phyloP scores from a whole-genome alignment of 768 basidiomycete species.

The Xerocomellus dryophilus region DNA sequence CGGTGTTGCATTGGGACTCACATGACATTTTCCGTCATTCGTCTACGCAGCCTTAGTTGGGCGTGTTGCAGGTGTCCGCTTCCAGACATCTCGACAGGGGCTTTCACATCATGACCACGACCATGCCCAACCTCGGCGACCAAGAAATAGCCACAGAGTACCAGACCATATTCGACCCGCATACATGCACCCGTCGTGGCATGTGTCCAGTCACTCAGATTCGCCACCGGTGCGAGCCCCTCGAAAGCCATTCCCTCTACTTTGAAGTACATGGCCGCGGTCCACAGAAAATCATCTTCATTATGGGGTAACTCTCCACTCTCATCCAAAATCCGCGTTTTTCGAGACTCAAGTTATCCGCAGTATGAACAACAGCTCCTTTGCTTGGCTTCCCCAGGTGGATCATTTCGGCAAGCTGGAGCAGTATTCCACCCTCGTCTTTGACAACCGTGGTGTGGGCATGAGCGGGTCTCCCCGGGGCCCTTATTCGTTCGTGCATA shows the following conservation, averaged over 20 bases:
- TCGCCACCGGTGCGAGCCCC: constrained; percentile 42
- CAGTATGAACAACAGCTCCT: constrained; percentile 61
- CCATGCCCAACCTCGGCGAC: constrained; percentile 7
- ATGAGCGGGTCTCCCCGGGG: constrained; percentile 68
- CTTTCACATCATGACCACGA: not conserved
- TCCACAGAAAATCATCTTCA: constrained; percentile 62
- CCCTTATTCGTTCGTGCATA: constrained; percentile 63
- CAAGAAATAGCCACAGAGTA: constrained; percentile 20
- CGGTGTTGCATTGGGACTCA: too few relatives aligned
- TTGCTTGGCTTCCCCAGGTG: constrained; percentile 65
- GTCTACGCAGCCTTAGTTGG: too few relatives aligned
- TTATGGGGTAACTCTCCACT: constrained; percentile 59
- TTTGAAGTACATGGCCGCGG: constrained; percentile 75
- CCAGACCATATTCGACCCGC: constrained; percentile 52
- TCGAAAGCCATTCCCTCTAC: constrained; percentile 74
- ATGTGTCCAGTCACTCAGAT: constrained; percentile 69
- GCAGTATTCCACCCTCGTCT: constrained; percentile 63
- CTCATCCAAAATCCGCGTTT: not conserved
- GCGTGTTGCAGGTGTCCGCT: too few relatives aligned
- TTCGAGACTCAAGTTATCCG: constrained; percentile 7
- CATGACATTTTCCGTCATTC: too few relatives aligned
- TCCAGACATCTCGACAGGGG: not conserved
- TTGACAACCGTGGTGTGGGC: constrained; percentile 85
- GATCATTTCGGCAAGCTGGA: constrained; percentile 53
- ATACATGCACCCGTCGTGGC: constrained; percentile 64